Percentiles rank a stretch among this genome's conserved stretches.
These are phyloP conservation scores for Spirogloea muscicola DNA, from an alignment of 139 green algal genomes.

Conservation along the genomic window DNA sequence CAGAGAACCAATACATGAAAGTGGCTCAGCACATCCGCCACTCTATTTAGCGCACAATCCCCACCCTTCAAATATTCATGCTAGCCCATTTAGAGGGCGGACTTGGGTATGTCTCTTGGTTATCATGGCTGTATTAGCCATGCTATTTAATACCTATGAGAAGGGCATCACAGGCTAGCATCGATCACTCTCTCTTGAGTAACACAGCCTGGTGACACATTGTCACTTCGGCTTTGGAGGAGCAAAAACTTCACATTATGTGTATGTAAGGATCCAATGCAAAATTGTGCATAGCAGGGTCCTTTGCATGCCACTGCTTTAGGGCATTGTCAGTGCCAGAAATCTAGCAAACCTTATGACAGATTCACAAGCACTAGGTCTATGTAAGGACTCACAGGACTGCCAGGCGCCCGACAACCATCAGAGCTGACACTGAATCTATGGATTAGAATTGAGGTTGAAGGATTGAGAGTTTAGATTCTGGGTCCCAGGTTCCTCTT, in stretches of 20 bases:
- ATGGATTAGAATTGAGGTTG: too few relatives aligned
- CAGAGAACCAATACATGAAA: not conserved
- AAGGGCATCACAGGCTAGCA: too few relatives aligned
- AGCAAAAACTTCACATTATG: not conserved
- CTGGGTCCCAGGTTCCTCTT: too few relatives aligned
- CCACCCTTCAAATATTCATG: conserved; percentile 33
- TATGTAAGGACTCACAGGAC: too few relatives aligned
- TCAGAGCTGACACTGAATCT: too few relatives aligned
- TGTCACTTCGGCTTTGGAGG: not conserved
- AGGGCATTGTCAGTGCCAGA: too few relatives aligned
- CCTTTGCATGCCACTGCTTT: too few relatives aligned
- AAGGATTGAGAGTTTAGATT: too few relatives aligned
- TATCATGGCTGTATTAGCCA: conserved; percentile 17
- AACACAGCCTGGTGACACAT: not conserved
- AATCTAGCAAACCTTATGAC: not conserved
- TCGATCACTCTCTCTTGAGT: not conserved
- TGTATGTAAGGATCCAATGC: not conserved
- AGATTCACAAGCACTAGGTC: too few relatives aligned
- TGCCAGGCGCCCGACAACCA: too few relatives aligned
- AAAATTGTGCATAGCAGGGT: not conserved
- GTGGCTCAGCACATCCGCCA: not conserved
- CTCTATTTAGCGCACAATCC: too few relatives aligned
- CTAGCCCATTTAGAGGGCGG: conserved; percentile 19
- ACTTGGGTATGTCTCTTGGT: conserved; percentile 16
- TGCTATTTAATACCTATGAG: conserved; percentile 21